Base-by-base conservation (phyloP, 2,329 filamentous ascomycete genomes). In the Fusarium praegraminearum region DNA sequence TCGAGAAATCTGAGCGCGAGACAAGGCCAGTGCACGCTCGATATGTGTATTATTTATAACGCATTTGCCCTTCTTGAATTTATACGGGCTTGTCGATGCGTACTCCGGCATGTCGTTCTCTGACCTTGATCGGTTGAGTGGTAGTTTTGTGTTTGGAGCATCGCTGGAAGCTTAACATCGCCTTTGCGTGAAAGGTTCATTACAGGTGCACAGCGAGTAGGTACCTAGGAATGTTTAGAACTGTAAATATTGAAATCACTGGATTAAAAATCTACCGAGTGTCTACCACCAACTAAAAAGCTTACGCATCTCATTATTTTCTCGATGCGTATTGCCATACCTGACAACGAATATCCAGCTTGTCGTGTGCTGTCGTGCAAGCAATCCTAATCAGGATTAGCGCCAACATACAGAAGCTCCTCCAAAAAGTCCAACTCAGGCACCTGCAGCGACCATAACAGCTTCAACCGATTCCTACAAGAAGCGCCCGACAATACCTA, bases 341-440 rank as follows among this genome's bases (percentile, higher is more conserved):
- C 20, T 26, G 41, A 16, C 30, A n/a, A 32, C 26, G 28, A 46
- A 46, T 26, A 35, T 22, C 49, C 54, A 54, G 22, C 43, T 50
- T 40, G 40, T 30, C 40, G 33, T 40, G 18, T 63, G 52, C 18
- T 36, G 40, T 60, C 11, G 15, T 49, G 40, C 40, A 54, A 56
- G 33, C 38, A 55, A 20, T 41, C 65, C 69, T n/a, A 36, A 73
- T 64, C 45, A 43, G 62, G 73, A 33, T 53, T 75, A 75, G 72
- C 60, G 73, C 54, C 40, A 40, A 30, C 36, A 50, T 57, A 47
- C 50, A 56, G 56, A 56, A 67, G 62, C 68, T 71, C 71, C 66
- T 64, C 73, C 68, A 67, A 75, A 76, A 76, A 72, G 70, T 73
- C 59, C 70, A 65, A 64, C 58, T 38, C 60, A 51, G 30, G 46